Base-by-base conservation (phyloP, 2,329 filamentous ascomycete species). In the Penicillium aurantiogriseum region DNA sequence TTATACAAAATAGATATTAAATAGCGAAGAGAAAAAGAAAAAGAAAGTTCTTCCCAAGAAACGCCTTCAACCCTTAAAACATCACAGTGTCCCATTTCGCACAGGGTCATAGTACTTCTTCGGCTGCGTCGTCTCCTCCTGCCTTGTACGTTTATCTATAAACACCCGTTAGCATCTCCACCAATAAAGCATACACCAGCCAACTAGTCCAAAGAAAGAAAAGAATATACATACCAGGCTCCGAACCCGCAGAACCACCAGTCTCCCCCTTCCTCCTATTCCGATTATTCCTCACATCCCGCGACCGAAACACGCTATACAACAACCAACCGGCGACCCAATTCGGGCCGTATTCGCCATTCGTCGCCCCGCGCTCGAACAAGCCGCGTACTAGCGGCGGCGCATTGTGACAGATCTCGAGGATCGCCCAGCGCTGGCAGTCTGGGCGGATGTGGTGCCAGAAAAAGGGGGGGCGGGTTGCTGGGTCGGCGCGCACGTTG, bases 301-400 rank as follows among this genome's bases (percentile, higher is more conserved):
- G 66, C 21, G 76, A 78, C n/a, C 77, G 74, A 65, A 79, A 79
- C 29, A 79, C 77, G 58, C 76, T 79, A 64, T 79, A 79, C 62
- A 79, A 65, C 67, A 79, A 68, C 77, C 77, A 79, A 17, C 75
- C 72, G 0, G 76, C 74, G 15, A 79, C 77, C 77, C 77, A 79
- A 56, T 79, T 79, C 6, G 77, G 77, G 8, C 73, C 76, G 57
- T 78, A 75, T 63, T 79, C 77, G 57, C 76, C 75, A 29, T 68
- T 71, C 1, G 75, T 78, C 21, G 64, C 67, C 23, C 77, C 77
- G 6, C 67, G 71, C 43, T 77, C 74, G 51, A 79, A 79, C 5
- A 76, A 63, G 23, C 65, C 69, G 8, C 74, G 67, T 25, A 75
- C 77, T 5, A 72, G 62, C 7, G 75, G 71, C 2, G 70, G 70